Percentiles rank a stretch among this genome's conserved stretches.
Evolutionary conservation across 805 yeast species (phyloP).

Genomic region (Nakazawaea peltata): DNA sequence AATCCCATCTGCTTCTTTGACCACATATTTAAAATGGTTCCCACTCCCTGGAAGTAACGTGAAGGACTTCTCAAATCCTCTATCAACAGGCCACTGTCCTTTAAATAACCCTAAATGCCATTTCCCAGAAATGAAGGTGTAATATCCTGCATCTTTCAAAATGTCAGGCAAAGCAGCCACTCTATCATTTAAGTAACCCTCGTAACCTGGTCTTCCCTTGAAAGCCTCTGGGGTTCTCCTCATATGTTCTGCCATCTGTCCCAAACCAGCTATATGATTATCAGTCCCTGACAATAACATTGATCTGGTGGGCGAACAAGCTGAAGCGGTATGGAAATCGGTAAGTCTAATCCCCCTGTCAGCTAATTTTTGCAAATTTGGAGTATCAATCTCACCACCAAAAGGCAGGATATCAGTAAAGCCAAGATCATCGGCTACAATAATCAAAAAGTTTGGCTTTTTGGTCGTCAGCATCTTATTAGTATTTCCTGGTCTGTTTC

Average conservation of each 20-base stretch:
- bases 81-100: slow-evolving; percentile 39
- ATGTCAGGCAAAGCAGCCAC: slow-evolving; percentile 50
- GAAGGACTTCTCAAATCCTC: slow-evolving; percentile 45
- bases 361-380: slow-evolving; percentile 38
- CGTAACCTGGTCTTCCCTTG: slow-evolving; percentile 43
- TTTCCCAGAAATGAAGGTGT: slow-evolving; percentile 47
- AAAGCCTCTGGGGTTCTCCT: slow-evolving; percentile 28
- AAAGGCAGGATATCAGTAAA: slow-evolving; percentile 46
- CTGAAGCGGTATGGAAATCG: slow-evolving; percentile 56
- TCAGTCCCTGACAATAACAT: slow-evolving; percentile 56
- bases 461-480: too few species aligned
- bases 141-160: slow-evolving; percentile 38
- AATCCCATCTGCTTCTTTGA: slow-evolving; percentile 24
- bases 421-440: slow-evolving; percentile 57
- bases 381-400: slow-evolving; percentile 54
- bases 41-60: slow-evolving; percentile 49
- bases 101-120: slow-evolving; percentile 49
- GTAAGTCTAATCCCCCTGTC: slow-evolving; percentile 39
- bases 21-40: slow-evolving; percentile 43
- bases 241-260: slow-evolving; percentile 47
- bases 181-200: slow-evolving; percentile 41
- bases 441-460: slow-evolving; percentile 44
- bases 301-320: slow-evolving; percentile 59
- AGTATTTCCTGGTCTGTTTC: too few species aligned
- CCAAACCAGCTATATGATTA: slow-evolving; percentile 52